Evolutionary conservation across 495 filamentous ascomycete genomes (phyloP).

Genomic region (Cetradonia linearis): DNA sequence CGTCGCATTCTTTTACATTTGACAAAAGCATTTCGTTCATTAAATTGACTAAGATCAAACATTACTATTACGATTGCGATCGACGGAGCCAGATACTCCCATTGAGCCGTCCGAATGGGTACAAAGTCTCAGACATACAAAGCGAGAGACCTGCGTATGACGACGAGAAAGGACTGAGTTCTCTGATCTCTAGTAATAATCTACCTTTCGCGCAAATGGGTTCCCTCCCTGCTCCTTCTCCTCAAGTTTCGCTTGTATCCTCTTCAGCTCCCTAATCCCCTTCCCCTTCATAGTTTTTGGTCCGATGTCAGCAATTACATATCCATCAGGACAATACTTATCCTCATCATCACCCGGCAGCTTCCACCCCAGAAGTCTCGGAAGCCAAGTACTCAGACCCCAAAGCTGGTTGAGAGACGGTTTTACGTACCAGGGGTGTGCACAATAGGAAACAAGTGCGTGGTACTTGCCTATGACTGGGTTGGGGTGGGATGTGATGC

Average conservation of each 20-base stretch:
- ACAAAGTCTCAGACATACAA: no score
- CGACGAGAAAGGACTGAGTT: no score
- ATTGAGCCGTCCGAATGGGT: no score
- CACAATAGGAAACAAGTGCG: slow-evolving; percentile 34
- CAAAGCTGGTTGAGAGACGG: slow-evolving; percentile 51
- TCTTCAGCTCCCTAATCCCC: slow-evolving; percentile 40
- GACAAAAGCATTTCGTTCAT: no score
- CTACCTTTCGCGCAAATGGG: no score
- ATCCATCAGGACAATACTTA: slow-evolving; percentile 48
- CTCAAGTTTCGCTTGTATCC: slow-evolving; percentile 30
- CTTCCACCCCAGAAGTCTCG: slow-evolving; percentile 43
- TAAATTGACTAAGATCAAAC: no score
- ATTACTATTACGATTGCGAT: no score
- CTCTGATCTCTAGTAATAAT: no score
- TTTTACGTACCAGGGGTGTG: slow-evolving; percentile 45
- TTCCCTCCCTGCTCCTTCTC: slow-evolving; percentile 38
- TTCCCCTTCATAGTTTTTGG: slow-evolving; percentile 46
- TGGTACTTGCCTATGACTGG: slow-evolving; percentile 34
- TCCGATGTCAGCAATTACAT: slow-evolving; percentile 46
- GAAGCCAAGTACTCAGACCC: slow-evolving; percentile 44
- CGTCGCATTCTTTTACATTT: no score
- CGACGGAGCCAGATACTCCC: no score
- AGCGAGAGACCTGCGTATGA: no score
- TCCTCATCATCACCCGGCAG: slow-evolving; percentile 49
- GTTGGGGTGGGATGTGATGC: neutral